A percentile compares a stretch with the other conserved stretches of the same genome.
These are phyloP conservation scores for Trametes cinnabarina DNA, from an alignment of 768 basidiomycete species.

Conservation along the genomic window DNA sequence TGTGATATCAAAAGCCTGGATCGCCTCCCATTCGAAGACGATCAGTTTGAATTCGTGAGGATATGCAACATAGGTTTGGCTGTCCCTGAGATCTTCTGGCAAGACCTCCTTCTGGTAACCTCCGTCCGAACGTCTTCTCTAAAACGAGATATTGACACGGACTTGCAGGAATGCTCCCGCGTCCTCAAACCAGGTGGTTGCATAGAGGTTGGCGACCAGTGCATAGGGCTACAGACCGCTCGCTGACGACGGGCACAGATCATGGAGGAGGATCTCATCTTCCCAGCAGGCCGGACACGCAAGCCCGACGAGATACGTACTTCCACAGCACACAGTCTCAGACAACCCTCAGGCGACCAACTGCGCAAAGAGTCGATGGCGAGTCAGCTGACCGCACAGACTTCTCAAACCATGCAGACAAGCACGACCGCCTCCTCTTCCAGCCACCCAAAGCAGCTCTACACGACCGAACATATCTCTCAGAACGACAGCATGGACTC, in stretches of 20 bases:
- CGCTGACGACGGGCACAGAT: slow-evolving; percentile 40
- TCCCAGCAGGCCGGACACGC: slow-evolving; percentile 40
- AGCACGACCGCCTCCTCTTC: not conserved
- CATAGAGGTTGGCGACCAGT: slow-evolving; percentile 51
- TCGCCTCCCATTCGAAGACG: slow-evolving; percentile 54
- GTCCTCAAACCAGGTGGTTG: slow-evolving; percentile 61
- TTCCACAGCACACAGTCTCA: not conserved
- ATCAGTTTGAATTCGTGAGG: slow-evolving; percentile 64
- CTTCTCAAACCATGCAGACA: not conserved
- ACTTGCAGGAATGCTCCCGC: slow-evolving; percentile 59
- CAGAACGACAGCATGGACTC: slow-evolving; percentile 6
- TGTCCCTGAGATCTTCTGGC: slow-evolving; percentile 78
- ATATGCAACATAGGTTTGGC: slow-evolving; percentile 63
- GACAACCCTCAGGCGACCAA: not conserved
- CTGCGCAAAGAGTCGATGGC: slow-evolving; percentile 14
- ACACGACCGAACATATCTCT: slow-evolving; percentile 2
- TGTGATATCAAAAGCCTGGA: slow-evolving; percentile 47
- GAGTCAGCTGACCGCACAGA: not conserved
- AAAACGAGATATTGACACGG: not conserved
- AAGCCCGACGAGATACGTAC: not conserved
- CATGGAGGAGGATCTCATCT: slow-evolving; percentile 72
- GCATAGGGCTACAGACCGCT: not conserved
- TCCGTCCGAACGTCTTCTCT: too few species aligned
- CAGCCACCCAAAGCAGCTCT: not conserved
- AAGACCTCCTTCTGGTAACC: slow-evolving; percentile 61